Conservation (phyloP, 2,329 filamentous ascomycete genomes). For the Dryadomyces quercus-mongolicae region DNA sequence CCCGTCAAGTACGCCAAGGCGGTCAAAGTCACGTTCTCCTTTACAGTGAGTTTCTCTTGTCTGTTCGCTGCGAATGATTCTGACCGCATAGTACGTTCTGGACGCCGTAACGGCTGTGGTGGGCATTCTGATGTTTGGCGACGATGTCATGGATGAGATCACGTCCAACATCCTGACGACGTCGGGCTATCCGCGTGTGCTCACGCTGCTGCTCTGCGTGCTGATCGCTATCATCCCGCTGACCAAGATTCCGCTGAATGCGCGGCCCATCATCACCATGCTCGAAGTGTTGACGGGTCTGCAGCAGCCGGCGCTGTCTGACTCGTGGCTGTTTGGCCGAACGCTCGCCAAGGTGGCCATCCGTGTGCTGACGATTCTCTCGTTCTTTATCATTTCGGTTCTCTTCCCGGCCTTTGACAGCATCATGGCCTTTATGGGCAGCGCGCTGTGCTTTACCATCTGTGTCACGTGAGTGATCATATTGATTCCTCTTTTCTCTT, state of each 20-base stretch:
- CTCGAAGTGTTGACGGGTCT: conserved; percentile 71
- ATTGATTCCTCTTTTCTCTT: not conserved
- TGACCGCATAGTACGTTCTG: conserved; percentile 49
- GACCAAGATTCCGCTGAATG: conserved; percentile 88
- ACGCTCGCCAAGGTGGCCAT: conserved; percentile 47
- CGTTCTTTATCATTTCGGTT: conserved; percentile 64
- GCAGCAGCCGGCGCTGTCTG: conserved; percentile 36
- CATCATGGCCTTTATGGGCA: conserved; percentile 85
- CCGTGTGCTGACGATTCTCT: conserved; percentile 52
- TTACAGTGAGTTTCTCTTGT: conserved; percentile 19
- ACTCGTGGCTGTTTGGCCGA: conserved; percentile 43
- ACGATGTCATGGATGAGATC: conserved; percentile 75
- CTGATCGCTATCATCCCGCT: conserved; percentile 89
- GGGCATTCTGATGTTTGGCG: conserved; percentile 90
- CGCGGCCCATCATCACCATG: conserved; percentile 77
- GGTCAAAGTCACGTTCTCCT: conserved; percentile 16
- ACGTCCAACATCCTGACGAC: conserved; percentile 78
- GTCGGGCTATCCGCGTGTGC: conserved; percentile 56
- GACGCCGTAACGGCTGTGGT: conserved; percentile 73
- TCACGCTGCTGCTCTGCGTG: conserved; percentile 70
- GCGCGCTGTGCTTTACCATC: conserved; percentile 83
- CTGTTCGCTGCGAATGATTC: not conserved
- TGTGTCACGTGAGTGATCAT: conserved; percentile 64
- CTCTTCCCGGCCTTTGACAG: conserved; percentile 68
- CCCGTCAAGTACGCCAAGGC: conserved; percentile 61